Base-by-base conservation (phyloP, 2,329 filamentous ascomycete species). In the Aspergillus sp. region DNA sequence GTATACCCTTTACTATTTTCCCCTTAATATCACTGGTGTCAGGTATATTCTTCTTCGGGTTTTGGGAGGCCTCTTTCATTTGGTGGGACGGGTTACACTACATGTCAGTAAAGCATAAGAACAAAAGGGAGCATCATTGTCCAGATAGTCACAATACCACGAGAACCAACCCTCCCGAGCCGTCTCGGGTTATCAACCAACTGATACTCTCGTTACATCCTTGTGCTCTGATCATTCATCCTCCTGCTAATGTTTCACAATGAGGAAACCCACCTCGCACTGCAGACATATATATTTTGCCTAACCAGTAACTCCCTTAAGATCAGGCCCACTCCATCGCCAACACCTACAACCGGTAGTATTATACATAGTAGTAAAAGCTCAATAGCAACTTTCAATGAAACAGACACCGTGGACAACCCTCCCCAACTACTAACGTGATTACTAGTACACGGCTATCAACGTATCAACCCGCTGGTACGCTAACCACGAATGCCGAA, bases 1-100 rank as follows among this genome's bases (percentile, higher is more conserved):
- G 62, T 66, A 62, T 67, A 66, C 63, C 65, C 65, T 66, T 59
- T 48, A 36, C 50, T 42, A 60, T 68, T 64, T 53, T 58, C 60
- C 38, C 7, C 59, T 71, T 47, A 60, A 63, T 48, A 60, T 53
- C 57, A 51, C 51, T 27, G 56, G 56, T 57, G 54, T 60, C 51
- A 57, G 56, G 53, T 57, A 61, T 52, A 50, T 41, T 65, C 21
- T 44, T 55, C 42, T 36, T 36, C 32, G 32, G 53, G 53, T 27
- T 21, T 44, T 55, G 41, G 53, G 53, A 47, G 53, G 53, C 39
- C 30, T 44, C 39, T 47, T 36, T 32, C 44, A 44, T 19, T 23
- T 25, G 25, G 21, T 48, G 44, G 51, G 54, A 42, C 54, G 47
- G 59, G 50, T 54, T 57, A 58, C 51, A 47, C 56, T 55, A 60